Base-by-base conservation (phyloP, 2,329 filamentous ascomycete genomes). In the Paraconiothyrium brasiliense region DNA sequence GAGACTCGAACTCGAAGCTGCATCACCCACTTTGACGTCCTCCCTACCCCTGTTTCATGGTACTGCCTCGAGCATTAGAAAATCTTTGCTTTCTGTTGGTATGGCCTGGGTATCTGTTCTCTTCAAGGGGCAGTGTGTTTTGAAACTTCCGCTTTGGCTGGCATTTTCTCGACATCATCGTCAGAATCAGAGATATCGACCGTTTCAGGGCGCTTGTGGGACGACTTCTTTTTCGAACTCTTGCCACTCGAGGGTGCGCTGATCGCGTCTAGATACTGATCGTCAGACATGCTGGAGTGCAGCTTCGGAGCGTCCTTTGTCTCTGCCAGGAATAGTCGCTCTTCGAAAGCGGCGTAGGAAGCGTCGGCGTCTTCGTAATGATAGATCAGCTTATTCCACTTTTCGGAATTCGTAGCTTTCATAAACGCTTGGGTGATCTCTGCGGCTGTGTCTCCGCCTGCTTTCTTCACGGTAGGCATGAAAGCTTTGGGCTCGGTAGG, bases 401-500 rank as follows among this genome's bases (percentile, higher is more conserved):
- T 82, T 76, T 99, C 94, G 56, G 89, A 86, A 80, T 96, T 92
- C 47, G 96, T 93, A 48, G 85, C 82, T 69, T 90, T 88, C 66
- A 98, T 86, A 34, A 93, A 88, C 64, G 86, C 89, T 83, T 91
- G 95, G 39, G 89, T 94, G 67, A 91, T 87, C 27, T 87, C 88
- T 13, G 87, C 84, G 14, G 85, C 82, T 55, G 90, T 90, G 59
- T 89, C 88, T 68, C 91, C 88, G 50, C 88, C 87, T 1, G 88
- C 87, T 41, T 89, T 89, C 82, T 96, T 97, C 73, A 96, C 89
- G 34, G 92, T 92, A 82, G 97, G 92, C 78, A 95, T 91, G 70
- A 97, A 92, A 16, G 92, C 90, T 65, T 91, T 90, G 27, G 91
- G 89, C 65, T 89, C 87, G 4, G 81, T 78, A 27, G 78, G 73